A percentile compares a stretch with the other conserved stretches of the same genome.
Conservation (phyloP, 208 protist species). For the Crithidia sp. region DNA sequence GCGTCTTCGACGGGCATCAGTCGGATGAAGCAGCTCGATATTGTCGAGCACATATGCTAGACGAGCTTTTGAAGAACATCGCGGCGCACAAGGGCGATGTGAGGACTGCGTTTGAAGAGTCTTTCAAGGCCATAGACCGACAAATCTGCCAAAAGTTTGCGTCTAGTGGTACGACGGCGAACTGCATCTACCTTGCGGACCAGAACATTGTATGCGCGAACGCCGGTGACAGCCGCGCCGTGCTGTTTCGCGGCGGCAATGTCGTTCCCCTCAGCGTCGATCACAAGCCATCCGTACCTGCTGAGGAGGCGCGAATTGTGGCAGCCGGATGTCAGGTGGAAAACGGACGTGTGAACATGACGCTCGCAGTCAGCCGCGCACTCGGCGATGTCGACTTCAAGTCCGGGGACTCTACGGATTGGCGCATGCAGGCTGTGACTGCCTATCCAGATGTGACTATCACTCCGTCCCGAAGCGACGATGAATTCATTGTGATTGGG, state of each 20-base stretch:
- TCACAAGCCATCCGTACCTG: slow-evolving; percentile 84
- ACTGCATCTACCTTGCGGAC: slow-evolving; percentile 74
- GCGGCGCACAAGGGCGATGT: slow-evolving; percentile 29
- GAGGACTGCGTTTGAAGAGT: slow-evolving; percentile 62
- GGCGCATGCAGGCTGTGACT: slow-evolving; percentile 83
- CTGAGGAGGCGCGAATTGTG: slow-evolving; percentile 84
- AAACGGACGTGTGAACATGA: slow-evolving; percentile 92
- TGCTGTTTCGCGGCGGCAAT: slow-evolving; percentile 76
- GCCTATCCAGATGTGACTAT: slow-evolving; percentile 74
- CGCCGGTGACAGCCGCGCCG: slow-evolving; percentile 90
- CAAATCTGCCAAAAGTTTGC: slow-evolving; percentile 69
- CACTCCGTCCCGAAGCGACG: slow-evolving; percentile 37
- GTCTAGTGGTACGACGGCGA: slow-evolving; percentile 84
- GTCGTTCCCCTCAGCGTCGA: slow-evolving; percentile 85
- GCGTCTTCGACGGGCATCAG: slow-evolving; percentile 92
- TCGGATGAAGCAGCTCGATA: slow-evolving; percentile 82
- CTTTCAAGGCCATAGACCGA: slow-evolving; percentile 73
- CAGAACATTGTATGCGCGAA: slow-evolving; percentile 88
- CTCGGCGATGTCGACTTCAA: slow-evolving; percentile 95
- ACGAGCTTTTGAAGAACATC: slow-evolving; percentile 62
- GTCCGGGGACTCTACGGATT: slow-evolving; percentile 50
- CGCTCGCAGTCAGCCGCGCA: slow-evolving; percentile 92
- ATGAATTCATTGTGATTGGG: slow-evolving; percentile 92
- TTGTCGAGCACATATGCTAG: slow-evolving; percentile 78
- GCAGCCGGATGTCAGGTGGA: slow-evolving; percentile 84